Conservation (phyloP, 805 yeast species). For the Pichia scutulata region DNA sequence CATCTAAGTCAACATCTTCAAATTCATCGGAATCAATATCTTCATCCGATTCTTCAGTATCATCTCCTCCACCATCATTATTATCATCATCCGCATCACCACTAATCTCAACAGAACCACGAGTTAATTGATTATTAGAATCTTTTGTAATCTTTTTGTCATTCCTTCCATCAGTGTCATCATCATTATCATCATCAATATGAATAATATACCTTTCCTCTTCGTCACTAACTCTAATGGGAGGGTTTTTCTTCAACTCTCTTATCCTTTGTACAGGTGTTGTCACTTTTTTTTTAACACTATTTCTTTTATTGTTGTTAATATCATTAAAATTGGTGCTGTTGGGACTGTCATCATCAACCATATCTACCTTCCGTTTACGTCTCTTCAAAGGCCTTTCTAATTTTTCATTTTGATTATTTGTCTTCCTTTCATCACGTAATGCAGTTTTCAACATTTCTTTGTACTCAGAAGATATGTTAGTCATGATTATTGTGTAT, state of each 20-base stretch:
- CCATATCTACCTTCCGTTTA: not conserved
- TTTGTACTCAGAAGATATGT: constrained; percentile 4
- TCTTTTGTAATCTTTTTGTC: not conserved
- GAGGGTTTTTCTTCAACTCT: constrained; percentile 2
- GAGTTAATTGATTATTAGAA: not conserved
- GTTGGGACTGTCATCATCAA: too few relatives aligned
- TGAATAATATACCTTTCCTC: constrained; percentile 5
- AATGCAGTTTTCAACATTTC: constrained; percentile 5
- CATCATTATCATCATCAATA: constrained; percentile 6
- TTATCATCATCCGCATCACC: not conserved
- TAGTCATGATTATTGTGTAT: not conserved
- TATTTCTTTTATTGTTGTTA: not conserved
- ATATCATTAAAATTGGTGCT: too few relatives aligned
- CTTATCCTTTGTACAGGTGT: constrained; percentile 8
- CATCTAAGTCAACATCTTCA: constrained; percentile 31
- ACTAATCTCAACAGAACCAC: not conserved
- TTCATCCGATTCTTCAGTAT: constrained; percentile 21
- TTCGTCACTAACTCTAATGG: not conserved
- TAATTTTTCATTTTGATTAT: not conserved
- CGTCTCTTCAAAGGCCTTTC: not conserved
- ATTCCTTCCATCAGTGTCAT: constrained; percentile 7
- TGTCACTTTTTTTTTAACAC: not conserved
- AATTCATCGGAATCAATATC: constrained; percentile 34
- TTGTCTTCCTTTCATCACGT: not conserved
- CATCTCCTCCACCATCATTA: constrained; percentile 13